Percentiles rank a stretch among this genome's conserved stretches.
These are phyloP conservation scores for Botrytis aclada DNA, from an alignment of 2,329 filamentous ascomycete species.

Conservation along the genomic window DNA sequence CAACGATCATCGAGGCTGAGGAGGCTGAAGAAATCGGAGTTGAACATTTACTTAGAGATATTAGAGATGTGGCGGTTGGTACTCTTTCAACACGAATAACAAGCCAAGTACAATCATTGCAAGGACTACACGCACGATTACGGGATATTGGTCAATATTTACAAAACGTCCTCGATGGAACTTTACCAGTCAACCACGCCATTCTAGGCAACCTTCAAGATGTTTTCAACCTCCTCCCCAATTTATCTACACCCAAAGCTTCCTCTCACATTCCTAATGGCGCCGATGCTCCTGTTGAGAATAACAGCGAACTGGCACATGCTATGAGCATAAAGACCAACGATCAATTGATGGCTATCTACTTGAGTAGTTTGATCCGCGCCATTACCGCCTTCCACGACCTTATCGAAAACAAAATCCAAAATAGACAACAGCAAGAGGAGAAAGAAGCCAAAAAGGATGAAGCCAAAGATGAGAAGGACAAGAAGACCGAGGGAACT, in stretches of 20 bases:
- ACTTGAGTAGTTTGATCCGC: constrained; percentile 91
- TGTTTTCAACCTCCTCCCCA: constrained; percentile 96
- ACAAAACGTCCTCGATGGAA: constrained; percentile 89
- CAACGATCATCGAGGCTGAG: constrained; percentile 96
- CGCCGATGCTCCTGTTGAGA: constrained; percentile 44
- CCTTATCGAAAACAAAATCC: constrained; percentile 99
- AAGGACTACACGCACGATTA: constrained; percentile 90
- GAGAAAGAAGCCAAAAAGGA: constrained; percentile 84
- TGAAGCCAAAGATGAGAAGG: constrained; percentile 57
- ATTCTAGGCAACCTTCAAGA: constrained; percentile 98
- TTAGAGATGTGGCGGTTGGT: constrained; percentile 94
- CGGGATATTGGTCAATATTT: constrained; percentile 95
- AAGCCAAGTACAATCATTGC: constrained; percentile 93
- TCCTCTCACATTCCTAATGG: constrained; percentile 53
- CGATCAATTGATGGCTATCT: constrained; percentile 98
- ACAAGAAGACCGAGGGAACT: constrained; percentile 57
- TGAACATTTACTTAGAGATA: constrained; percentile 95
- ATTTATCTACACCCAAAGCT: constrained; percentile 78
- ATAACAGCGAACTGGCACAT: constrained; percentile 83
- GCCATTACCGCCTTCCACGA: constrained; percentile 99
- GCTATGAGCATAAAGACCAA: constrained; percentile 99
- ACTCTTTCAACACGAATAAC: constrained; percentile 96
- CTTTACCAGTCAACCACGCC: constrained; percentile 93
- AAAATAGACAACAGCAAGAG: constrained; percentile 95
- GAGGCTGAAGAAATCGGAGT: constrained; percentile 99